These are phyloP conservation scores for Ambrosiella cleistominuta DNA, from an alignment of 2,329 filamentous ascomycete genomes.

Conservation along the genomic window DNA sequence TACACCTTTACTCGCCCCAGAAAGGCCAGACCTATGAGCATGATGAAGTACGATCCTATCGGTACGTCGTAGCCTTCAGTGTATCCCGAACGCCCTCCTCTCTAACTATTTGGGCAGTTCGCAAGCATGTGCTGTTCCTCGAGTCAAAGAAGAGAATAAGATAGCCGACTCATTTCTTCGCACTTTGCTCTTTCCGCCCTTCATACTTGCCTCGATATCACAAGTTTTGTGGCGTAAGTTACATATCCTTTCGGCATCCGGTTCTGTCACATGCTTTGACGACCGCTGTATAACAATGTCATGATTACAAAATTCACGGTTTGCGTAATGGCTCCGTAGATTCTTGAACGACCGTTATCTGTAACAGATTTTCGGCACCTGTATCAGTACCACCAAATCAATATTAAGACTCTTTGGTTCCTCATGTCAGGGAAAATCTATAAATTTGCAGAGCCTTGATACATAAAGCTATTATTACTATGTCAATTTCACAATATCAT, in stretches of 20 bases:
- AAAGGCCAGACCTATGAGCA: slow-evolving; percentile 67
- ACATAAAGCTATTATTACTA: too few species aligned
- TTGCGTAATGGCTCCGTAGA: background rate
- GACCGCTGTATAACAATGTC: background rate
- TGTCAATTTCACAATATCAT: too few species aligned
- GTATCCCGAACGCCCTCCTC: background rate
- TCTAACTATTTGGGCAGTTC: slow-evolving; percentile 38
- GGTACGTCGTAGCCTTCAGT: slow-evolving; percentile 32
- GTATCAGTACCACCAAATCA: slow-evolving; percentile 9
- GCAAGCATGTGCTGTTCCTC: slow-evolving; percentile 88
- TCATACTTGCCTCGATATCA: background rate
- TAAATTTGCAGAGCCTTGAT: too few species aligned
- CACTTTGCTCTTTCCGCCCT: background rate
- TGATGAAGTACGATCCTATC: slow-evolving; percentile 98
- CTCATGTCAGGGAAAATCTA: background rate
- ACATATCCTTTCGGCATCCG: too few species aligned
- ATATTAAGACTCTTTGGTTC: background rate
- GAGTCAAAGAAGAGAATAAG: slow-evolving; percentile 71
- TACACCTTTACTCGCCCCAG: slow-evolving; percentile 77
- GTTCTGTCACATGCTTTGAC: background rate
- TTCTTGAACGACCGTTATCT: background rate
- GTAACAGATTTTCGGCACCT: background rate
- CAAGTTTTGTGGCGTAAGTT: too few species aligned
- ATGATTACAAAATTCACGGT: background rate
- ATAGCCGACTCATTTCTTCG: slow-evolving; percentile 19